Conservation (phyloP, 75 land plant species). For the Cupressus sempervirens region DNA sequence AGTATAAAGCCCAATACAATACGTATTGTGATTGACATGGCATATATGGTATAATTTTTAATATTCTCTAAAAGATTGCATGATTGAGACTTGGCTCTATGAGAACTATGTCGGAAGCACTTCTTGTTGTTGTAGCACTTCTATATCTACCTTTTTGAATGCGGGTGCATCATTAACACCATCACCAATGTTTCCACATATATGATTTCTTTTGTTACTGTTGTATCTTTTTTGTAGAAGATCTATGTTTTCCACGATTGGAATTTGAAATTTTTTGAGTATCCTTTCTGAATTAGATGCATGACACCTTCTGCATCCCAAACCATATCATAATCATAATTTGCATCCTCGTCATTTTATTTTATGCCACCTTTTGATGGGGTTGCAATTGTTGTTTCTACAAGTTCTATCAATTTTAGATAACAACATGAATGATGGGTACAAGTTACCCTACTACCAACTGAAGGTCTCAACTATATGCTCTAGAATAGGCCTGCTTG, state of each 20-base stretch:
- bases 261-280: constrained; percentile 9
- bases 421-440: constrained; percentile 88
- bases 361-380: constrained; percentile 29
- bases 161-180: no score
- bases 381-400: constrained; percentile 6
- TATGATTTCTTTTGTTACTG: no score
- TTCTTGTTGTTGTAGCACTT: no score
- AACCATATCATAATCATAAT: constrained; percentile 78
- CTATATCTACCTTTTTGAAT: no score
- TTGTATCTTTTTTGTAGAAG: no score
- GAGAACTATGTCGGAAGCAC: no score
- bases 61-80: no score
- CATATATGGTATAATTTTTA: no score
- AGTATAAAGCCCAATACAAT: no score
- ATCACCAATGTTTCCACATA: no score
- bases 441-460: constrained; percentile 89
- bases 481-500: constrained; percentile 52
- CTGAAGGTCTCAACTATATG: constrained; percentile 88
- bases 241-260: constrained; percentile 12
- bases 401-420: constrained; percentile 24
- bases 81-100: no score
- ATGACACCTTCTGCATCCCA: constrained; percentile 97
- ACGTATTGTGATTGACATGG: no score
- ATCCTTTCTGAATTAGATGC: constrained; percentile 77
- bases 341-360: constrained; percentile 75